Conservation (phyloP, 345 rosid genomes). For the Litchi chinensis region DNA sequence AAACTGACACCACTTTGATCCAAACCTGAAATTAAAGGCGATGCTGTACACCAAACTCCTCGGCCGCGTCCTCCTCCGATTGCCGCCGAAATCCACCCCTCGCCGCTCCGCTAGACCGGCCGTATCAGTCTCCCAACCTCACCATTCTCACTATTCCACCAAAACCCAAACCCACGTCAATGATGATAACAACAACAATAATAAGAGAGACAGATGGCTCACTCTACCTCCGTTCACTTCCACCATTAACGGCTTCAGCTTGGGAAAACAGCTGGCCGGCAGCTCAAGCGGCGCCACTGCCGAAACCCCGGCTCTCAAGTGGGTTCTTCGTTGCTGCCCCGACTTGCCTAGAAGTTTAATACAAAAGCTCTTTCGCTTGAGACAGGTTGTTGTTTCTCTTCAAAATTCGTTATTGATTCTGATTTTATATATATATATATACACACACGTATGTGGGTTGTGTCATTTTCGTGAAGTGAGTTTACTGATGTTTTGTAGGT, state of each 20-base stretch:
- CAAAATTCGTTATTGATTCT: neutral
- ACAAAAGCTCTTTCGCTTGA: slow-evolving; percentile 83
- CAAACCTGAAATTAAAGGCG: neutral
- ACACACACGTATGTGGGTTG: neutral
- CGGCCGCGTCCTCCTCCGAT: slow-evolving; percentile 41
- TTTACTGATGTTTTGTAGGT: slow-evolving; percentile 46
- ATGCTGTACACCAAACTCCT: slow-evolving; percentile 34
- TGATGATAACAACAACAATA: slow-evolving; percentile 5
- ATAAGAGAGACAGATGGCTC: slow-evolving; percentile 56
- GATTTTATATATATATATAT: neutral
- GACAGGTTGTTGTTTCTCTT: slow-evolving; percentile 57
- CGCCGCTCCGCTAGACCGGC: neutral
- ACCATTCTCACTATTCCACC: slow-evolving; percentile 29
- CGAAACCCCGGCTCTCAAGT: slow-evolving; percentile 71
- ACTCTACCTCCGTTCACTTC: slow-evolving; percentile 67
- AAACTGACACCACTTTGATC: neutral
- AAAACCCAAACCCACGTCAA: neutral
- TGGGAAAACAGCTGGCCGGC: slow-evolving; percentile 51
- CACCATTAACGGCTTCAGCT: slow-evolving; percentile 39
- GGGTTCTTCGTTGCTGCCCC: slow-evolving; percentile 85
- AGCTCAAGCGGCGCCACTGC: slow-evolving; percentile 20
- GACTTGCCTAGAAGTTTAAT: slow-evolving; percentile 81
- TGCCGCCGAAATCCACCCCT: slow-evolving; percentile 10
- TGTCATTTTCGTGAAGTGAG: neutral
- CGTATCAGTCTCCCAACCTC: slow-evolving; percentile 11